Evolutionary conservation across 2,329 filamentous ascomycete genomes (phyloP).

Genomic region (Thielaviopsis euricoi): DNA sequence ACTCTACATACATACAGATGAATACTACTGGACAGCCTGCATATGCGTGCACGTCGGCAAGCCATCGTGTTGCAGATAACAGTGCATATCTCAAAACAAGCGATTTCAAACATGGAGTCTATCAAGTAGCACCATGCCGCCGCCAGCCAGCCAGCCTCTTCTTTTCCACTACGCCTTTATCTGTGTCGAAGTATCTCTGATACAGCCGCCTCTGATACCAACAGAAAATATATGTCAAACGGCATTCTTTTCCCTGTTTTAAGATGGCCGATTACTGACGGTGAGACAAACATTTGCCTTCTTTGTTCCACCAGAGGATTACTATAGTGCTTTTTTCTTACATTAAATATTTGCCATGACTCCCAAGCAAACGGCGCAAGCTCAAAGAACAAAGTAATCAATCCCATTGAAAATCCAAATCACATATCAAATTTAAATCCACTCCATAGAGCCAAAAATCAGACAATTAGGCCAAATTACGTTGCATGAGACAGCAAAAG

Average conservation of each 20-base stretch:
- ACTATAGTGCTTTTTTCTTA: background rate
- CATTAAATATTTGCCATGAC: background rate
- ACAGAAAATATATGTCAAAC: background rate
- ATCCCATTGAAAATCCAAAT: background rate
- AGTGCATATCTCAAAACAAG: background rate
- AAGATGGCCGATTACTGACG: background rate
- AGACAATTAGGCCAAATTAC: background rate
- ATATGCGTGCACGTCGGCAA: background rate
- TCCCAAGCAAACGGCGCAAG: background rate
- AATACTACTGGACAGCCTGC: too few species aligned
- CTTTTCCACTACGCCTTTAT: too few species aligned
- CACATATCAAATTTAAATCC: background rate
- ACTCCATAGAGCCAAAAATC: background rate
- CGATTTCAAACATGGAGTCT: background rate
- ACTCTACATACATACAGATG: background rate
- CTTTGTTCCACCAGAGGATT: background rate
- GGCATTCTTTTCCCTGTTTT: background rate
- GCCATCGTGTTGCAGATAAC: background rate
- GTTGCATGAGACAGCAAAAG: background rate
- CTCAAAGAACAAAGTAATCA: background rate
- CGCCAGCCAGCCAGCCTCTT: background rate
- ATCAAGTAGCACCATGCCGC: background rate
- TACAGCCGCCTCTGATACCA: background rate
- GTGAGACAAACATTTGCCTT: background rate
- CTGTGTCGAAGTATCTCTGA: too few species aligned